Evolutionary conservation across 306 rosid genomes (phyloP).

Genomic region (Cucurbita argyrosperma): DNA sequence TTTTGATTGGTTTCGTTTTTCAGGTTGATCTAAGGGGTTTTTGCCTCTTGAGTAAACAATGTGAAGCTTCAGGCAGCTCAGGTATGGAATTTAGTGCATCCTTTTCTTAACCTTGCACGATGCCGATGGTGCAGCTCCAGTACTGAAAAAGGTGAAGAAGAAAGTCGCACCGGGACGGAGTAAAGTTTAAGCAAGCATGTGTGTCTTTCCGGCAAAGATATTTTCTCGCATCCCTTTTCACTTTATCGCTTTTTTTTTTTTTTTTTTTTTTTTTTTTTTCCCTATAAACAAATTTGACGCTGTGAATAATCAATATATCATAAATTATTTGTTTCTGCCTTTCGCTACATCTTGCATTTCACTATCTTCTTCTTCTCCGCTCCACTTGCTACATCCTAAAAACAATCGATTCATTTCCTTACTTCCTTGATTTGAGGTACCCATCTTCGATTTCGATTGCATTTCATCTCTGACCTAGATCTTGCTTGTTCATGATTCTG

Average conservation of each 20-base stretch:
- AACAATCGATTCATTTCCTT: not conserved
- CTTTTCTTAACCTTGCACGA: not conserved
- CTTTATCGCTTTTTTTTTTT: not conserved
- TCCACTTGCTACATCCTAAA: not conserved
- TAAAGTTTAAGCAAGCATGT: not conserved
- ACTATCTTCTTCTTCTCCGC: not conserved
- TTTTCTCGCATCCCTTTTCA: not conserved
- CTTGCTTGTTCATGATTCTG: not conserved
- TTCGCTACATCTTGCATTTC: not conserved
- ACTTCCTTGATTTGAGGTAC: not conserved
- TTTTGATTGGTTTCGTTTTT: not conserved
- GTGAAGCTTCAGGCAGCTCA: conserved; percentile 15
- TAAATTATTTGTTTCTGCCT: no score
- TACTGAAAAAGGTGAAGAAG: not conserved
- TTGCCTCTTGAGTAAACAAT: not conserved
- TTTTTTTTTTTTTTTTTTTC: not conserved
- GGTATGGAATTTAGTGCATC: conserved; percentile 20
- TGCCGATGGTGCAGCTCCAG: no score
- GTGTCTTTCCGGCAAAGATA: conserved; percentile 3
- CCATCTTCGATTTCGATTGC: not conserved
- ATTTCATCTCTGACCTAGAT: not conserved
- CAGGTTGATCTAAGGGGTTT: not conserved
- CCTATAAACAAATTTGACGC: not conserved
- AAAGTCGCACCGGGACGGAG: not conserved
- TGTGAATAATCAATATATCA: not conserved